Conservation (phyloP, 768 basidiomycete species). For the Trametes gibbosa region DNA sequence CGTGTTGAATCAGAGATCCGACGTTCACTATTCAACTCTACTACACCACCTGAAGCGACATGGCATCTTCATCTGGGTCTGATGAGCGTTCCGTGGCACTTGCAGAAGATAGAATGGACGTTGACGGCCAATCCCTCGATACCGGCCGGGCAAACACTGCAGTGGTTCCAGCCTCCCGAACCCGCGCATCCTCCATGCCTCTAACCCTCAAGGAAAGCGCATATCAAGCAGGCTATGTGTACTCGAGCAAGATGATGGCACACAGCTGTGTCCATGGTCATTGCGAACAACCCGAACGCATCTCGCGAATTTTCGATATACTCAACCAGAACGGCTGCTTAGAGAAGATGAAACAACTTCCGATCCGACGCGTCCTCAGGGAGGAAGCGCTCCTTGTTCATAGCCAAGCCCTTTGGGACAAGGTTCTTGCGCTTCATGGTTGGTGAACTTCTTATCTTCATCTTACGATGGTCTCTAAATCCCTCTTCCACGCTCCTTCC, state of each 20-base stretch:
- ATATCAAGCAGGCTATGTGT: slow-evolving; percentile 79
- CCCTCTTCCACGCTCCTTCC: too few relatives aligned
- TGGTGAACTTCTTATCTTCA: slow-evolving; percentile 28
- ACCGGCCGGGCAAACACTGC: not conserved
- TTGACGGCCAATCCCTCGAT: not conserved
- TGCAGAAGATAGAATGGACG: not conserved
- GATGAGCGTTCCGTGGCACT: too few relatives aligned
- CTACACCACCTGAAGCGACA: not conserved
- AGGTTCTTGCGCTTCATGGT: slow-evolving; percentile 80
- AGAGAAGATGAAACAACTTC: slow-evolving; percentile 72
- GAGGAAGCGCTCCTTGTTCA: slow-evolving; percentile 89
- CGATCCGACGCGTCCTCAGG: slow-evolving; percentile 68
- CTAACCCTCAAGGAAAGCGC: slow-evolving; percentile 6
- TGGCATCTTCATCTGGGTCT: not conserved
- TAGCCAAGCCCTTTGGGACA: slow-evolving; percentile 88
- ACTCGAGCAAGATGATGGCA: slow-evolving; percentile 80
- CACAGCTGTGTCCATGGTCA: slow-evolving; percentile 74
- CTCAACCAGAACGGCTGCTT: slow-evolving; percentile 60
- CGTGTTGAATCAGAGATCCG: too few relatives aligned
- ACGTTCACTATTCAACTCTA: not conserved
- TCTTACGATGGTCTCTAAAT: not conserved
- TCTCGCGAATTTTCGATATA: slow-evolving; percentile 67
- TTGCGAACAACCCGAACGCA: slow-evolving; percentile 77
- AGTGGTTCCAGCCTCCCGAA: not conserved
- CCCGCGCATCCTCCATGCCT: slow-evolving; percentile 9